Evolutionary conservation across 805 yeast genomes (phyloP).

Genomic region (Kuraishia floccosa): DNA sequence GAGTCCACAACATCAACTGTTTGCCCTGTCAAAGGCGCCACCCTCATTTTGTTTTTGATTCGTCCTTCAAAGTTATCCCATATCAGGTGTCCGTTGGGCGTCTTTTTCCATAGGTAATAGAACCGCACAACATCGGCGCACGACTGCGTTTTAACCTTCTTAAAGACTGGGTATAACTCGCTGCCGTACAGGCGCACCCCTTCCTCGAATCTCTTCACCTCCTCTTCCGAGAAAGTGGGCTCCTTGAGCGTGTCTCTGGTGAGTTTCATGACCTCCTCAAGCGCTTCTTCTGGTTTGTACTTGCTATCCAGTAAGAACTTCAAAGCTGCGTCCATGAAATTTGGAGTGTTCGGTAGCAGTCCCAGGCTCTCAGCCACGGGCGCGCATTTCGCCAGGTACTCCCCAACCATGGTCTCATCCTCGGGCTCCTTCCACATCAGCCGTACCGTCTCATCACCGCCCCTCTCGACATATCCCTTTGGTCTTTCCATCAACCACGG

Average conservation of each 20-base stretch:
- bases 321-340: conserved; percentile 69
- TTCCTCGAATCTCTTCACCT: conserved; percentile 57
- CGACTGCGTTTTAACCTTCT: conserved; percentile 64
- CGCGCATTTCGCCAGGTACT: conserved; percentile 42
- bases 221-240: conserved; percentile 62
- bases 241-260: conserved; percentile 56
- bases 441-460: conserved; percentile 54
- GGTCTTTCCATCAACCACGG: conserved; percentile 76
- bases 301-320: conserved; percentile 36
- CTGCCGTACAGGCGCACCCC: conserved; percentile 67
- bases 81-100: conserved; percentile 57
- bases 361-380: conserved; percentile 45
- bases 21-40: conserved; percentile 10
- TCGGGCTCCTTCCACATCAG: conserved; percentile 53
- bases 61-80: conserved; percentile 82
- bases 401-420: conserved; percentile 27
- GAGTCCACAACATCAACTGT: conserved; percentile 33
- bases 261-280: conserved; percentile 28
- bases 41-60: conserved; percentile 42
- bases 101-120: conserved; percentile 89
- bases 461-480: conserved; percentile 75
- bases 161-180: conserved; percentile 64
- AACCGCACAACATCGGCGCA: conserved; percentile 74
- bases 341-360: conserved; percentile 57
- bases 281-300: conserved; percentile 42